These are phyloP conservation scores for Fusarium globosum DNA, from an alignment of 2,329 filamentous ascomycete species.

Conservation along the genomic window DNA sequence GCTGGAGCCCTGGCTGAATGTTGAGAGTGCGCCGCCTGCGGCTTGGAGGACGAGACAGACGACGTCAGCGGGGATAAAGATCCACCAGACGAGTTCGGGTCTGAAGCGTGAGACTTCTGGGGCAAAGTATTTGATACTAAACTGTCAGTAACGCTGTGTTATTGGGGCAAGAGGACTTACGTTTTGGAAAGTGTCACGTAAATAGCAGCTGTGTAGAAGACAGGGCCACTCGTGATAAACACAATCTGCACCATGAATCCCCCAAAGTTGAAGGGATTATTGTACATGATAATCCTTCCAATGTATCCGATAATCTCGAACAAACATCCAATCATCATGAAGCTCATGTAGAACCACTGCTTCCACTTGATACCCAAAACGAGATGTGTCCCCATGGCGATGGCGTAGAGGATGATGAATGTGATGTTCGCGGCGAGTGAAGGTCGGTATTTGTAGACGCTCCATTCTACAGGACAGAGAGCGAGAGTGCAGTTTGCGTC, in stretches of 20 bases:
- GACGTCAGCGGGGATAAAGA: slow-evolving; percentile 65
- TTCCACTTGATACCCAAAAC: slow-evolving; percentile 55
- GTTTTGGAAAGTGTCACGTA: slow-evolving; percentile 68
- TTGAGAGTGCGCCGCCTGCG: slow-evolving; percentile 64
- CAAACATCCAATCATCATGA: slow-evolving; percentile 65
- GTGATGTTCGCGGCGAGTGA: slow-evolving; percentile 54
- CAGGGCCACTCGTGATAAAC: slow-evolving; percentile 55
- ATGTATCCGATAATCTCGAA: slow-evolving; percentile 72
- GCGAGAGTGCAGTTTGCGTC: slow-evolving; percentile 62
- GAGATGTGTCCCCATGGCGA: slow-evolving; percentile 59
- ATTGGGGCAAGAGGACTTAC: slow-evolving; percentile 29
- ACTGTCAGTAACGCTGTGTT: not conserved
- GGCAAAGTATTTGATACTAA: slow-evolving; percentile 54
- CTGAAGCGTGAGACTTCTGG: slow-evolving; percentile 54
- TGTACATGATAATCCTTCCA: slow-evolving; percentile 65
- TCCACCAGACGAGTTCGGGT: slow-evolving; percentile 55
- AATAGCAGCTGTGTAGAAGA: slow-evolving; percentile 67
- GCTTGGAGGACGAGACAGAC: slow-evolving; percentile 67
- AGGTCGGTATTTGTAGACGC: slow-evolving; percentile 60
- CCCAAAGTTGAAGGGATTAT: slow-evolving; percentile 66
- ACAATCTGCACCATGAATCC: slow-evolving; percentile 73
- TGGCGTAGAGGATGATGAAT: slow-evolving; percentile 57
- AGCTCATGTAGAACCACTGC: slow-evolving; percentile 57
- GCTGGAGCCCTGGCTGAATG: slow-evolving; percentile 57
- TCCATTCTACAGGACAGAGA: slow-evolving; percentile 58